Percentiles rank a stretch among this genome's conserved stretches.
Evolutionary conservation across 2,329 filamentous ascomycete species (phyloP).

Genomic region (Elsinoe batatas): DNA sequence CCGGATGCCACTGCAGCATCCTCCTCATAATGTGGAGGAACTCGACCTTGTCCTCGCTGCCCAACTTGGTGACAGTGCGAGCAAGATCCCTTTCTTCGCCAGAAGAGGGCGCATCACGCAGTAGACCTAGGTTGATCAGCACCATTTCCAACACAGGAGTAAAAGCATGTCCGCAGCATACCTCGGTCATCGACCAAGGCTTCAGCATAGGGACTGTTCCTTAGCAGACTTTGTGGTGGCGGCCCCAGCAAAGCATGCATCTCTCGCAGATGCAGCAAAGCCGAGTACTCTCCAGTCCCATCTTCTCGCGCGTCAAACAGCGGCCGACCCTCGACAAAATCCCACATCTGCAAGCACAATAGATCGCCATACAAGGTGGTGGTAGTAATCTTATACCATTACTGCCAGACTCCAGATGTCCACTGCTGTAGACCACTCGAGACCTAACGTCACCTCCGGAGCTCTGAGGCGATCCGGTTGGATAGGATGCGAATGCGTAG

Average conservation of each 20-base stretch:
- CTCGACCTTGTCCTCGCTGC: not conserved
- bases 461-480: constrained; percentile 13
- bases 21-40: constrained; percentile 29
- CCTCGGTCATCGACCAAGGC: constrained; percentile 12
- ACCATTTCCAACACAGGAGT: not conserved
- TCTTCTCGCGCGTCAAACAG: not conserved
- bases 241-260: constrained; percentile 19
- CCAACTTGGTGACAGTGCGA: not conserved
- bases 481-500: constrained; percentile 5
- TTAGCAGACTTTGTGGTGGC: constrained; percentile 18
- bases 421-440: constrained; percentile 10
- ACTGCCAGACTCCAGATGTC: constrained; percentile 14
- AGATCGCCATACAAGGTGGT: not conserved
- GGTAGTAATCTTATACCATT: not conserved
- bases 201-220: not conserved
- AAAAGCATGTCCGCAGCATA: not conserved
- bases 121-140: not conserved
- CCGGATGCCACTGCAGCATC: constrained; percentile 30
- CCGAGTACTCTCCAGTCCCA: not conserved
- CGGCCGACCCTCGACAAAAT: not conserved
- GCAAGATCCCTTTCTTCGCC: not conserved
- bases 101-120: not conserved
- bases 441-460: constrained; percentile 13
- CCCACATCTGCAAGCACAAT: not conserved
- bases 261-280: constrained; percentile 7